Evolutionary conservation across 441 rosid genomes (phyloP), one percentile per base, ranked within the genome.

Genomic region (Adansonia gregorii): DNA sequence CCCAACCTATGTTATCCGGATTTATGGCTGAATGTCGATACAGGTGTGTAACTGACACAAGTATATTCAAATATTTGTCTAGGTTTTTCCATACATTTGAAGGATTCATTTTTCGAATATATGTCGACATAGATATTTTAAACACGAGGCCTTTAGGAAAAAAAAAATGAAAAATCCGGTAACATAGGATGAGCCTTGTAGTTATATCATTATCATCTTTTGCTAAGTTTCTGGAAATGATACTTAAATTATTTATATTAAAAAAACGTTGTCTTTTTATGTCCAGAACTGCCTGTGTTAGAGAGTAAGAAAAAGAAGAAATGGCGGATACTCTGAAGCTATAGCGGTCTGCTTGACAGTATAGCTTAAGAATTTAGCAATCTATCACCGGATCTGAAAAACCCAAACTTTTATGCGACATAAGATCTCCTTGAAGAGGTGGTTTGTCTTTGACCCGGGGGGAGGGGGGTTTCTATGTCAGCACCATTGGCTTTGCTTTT

Each of bases 291-390:
- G 49, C 86, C 80, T 1, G 8, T 9, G 11, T 46, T 11, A 22
- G 85, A 81, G 71, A 52, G 71, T 5, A 84, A 56, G 77, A 87
- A 75, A 75, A 86, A 82, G 87, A 82, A 81, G 85, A 83, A 75
- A 80, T 85, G 88, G 89, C 79, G 89, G 89, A 67, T 75, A 64
- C 63, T 79, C 78, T 76, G 86, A 78, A 73, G 72, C 74, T 65
- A 48, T 24, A 24, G 27, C 0, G 27, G 27, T 24, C 27, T 24
- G 27, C 27, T 24, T 24, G 27, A 24, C 27, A 24, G 27, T 24
- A 24, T 12, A 27, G 24, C 6, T 54, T 49, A 27, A 51, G 52
- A 15, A 27, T 61, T 12, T 20, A 2, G 8, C 17, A 12, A 5
- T 35, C 27, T 24, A 24, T 24, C 1, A 24, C 27, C 39, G 39